Conservation (phyloP, 805 yeast genomes). For the Suhomyces emberorum region DNA sequence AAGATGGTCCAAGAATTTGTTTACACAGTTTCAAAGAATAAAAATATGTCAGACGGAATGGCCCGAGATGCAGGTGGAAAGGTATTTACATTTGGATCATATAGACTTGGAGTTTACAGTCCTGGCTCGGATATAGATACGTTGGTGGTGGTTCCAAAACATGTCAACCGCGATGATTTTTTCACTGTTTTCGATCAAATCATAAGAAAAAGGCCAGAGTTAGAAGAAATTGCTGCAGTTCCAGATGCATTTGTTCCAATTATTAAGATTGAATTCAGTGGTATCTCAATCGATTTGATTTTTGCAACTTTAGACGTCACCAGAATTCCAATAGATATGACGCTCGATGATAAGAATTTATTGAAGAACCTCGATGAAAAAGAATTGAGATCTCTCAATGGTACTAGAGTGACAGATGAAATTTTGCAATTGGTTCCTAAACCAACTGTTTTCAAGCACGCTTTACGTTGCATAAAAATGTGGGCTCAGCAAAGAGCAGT, state of each 20-base stretch:
- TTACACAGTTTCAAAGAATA: conserved; percentile 68
- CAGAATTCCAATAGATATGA: conserved; percentile 71
- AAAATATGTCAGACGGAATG: conserved; percentile 97
- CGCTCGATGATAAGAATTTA: conserved; percentile 79
- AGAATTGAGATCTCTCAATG: conserved; percentile 86
- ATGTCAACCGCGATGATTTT: conserved; percentile 86
- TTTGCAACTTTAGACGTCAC: conserved; percentile 82
- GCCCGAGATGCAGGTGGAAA: conserved; percentile 97
- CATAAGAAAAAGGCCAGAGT: conserved; percentile 68
- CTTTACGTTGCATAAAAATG: conserved; percentile 85
- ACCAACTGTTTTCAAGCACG: conserved; percentile 87
- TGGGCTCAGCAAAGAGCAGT: conserved; percentile 97
- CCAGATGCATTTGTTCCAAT: conserved; percentile 99
- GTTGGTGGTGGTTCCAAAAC: conserved; percentile 94
- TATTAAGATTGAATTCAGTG: conserved; percentile 81
- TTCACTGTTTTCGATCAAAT: conserved; percentile 75
- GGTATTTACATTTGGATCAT: conserved; percentile 93
- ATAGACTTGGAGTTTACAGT: conserved; percentile 92
- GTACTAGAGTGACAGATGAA: conserved; percentile 96
- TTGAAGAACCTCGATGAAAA: conserved; percentile 86
- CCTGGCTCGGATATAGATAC: conserved; percentile 99
- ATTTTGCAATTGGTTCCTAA: conserved; percentile 87
- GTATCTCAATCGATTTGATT: conserved; percentile 89
- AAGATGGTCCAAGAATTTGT: conserved; percentile 78
- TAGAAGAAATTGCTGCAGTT: conserved; percentile 88